These are phyloP conservation scores for Daphne laureola DNA, from an alignment of 441 rosid genomes.

Conservation along the genomic window DNA sequence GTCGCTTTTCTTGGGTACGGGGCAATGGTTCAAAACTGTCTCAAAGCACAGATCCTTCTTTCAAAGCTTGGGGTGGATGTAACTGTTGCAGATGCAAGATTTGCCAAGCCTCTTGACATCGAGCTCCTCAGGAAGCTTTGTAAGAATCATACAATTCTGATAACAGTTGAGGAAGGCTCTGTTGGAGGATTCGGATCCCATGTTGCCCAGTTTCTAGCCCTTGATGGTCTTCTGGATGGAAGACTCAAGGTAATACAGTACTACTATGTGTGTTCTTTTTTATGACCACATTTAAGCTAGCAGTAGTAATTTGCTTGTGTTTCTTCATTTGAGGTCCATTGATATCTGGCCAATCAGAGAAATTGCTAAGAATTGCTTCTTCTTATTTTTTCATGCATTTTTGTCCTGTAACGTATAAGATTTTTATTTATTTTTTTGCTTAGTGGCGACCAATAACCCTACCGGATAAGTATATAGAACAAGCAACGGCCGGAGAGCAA, in stretches of 20 bases:
- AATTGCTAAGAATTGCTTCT: too few relatives aligned
- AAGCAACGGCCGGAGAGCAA: conserved; percentile 70
- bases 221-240: conserved; percentile 84
- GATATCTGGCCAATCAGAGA: too few relatives aligned
- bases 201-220: conserved; percentile 77
- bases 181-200: conserved; percentile 92
- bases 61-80: conserved; percentile 67
- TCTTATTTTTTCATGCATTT: neutral
- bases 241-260: conserved; percentile 62
- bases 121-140: conserved; percentile 68
- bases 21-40: conserved; percentile 87
- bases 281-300: too few relatives aligned
- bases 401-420: conserved; percentile 1
- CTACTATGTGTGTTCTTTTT: too few relatives aligned
- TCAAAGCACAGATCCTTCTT: conserved; percentile 74
- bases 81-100: conserved; percentile 92
- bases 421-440: conserved; percentile 7
- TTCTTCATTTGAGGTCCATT: too few relatives aligned
- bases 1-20: conserved; percentile 92
- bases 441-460: conserved; percentile 93
- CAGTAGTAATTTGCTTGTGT: too few relatives aligned
- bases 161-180: conserved; percentile 90
- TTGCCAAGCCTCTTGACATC: conserved; percentile 90
- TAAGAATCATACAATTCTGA: conserved; percentile 50
- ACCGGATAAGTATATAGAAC: conserved; percentile 78